These are phyloP conservation scores for Sergeia podlipaevii DNA, from an alignment of 208 protist species.

Conservation along the genomic window DNA sequence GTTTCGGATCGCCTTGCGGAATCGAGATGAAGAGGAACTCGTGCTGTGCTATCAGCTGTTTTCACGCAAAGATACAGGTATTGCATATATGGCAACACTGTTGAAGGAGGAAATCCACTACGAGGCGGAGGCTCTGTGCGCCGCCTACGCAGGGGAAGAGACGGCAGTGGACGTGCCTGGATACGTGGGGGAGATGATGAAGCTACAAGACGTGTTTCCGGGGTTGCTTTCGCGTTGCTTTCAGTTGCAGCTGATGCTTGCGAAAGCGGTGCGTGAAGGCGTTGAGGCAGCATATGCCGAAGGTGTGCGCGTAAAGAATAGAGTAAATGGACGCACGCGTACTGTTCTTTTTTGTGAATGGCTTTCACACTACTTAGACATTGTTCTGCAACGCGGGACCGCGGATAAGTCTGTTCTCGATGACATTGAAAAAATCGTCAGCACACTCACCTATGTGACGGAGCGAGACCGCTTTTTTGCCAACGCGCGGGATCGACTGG, in stretches of 20 bases:
- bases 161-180: constrained; percentile 42
- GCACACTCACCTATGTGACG: constrained; percentile 59
- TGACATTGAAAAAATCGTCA: constrained; percentile 59
- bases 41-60: constrained; percentile 62
- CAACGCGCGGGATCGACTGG: constrained; percentile 69
- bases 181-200: constrained; percentile 71
- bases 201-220: constrained; percentile 69
- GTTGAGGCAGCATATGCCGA: constrained; percentile 64
- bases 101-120: constrained; percentile 40
- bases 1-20: constrained; percentile 35
- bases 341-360: constrained; percentile 65
- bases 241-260: constrained; percentile 47
- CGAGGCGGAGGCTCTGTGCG: constrained; percentile 42
- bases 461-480: constrained; percentile 78
- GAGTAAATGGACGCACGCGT: constrained; percentile 3
- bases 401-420: constrained; percentile 18
- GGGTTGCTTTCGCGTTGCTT: constrained; percentile 57
- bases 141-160: constrained; percentile 39
- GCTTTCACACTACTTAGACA: constrained; percentile 74
- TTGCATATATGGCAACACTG: constrained; percentile 37
- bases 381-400: constrained; percentile 48
- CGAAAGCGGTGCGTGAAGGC: constrained; percentile 64
- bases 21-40: constrained; percentile 41
- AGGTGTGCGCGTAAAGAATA: constrained; percentile 35
- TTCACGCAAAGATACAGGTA: constrained; percentile 32